Evolutionary conservation across 345 rosid genomes (phyloP).

Genomic region (Euclidium syriacum): DNA sequence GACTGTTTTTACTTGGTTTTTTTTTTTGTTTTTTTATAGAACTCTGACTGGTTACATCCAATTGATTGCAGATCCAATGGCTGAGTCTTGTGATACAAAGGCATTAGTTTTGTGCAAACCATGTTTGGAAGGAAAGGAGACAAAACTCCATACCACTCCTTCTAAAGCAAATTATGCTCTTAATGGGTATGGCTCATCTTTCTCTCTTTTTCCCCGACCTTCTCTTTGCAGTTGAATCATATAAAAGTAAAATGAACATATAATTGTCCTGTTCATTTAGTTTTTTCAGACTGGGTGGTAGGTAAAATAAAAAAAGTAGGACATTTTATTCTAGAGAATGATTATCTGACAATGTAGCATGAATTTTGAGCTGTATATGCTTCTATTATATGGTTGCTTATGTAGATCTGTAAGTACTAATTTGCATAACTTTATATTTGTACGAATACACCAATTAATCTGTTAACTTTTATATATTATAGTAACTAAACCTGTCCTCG

Average conservation of each 20-base stretch:
- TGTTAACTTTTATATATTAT: background rate
- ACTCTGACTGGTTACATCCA: constrained; percentile 1
- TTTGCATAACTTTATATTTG: background rate
- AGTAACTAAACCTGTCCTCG: background rate
- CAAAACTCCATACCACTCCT: constrained; percentile 29
- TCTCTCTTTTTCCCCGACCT: background rate
- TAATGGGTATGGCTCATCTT: constrained; percentile 16
- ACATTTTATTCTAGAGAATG: background rate
- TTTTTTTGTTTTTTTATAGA: background rate
- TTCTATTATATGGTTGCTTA: background rate
- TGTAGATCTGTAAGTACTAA: background rate
- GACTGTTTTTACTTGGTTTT: background rate
- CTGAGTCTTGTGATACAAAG: constrained; percentile 27
- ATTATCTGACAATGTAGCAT: background rate
- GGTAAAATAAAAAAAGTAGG: background rate
- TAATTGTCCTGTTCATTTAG: background rate
- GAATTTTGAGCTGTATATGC: background rate
- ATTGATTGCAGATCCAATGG: constrained; percentile 39
- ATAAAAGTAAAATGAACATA: constrained; percentile 1
- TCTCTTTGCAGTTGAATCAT: background rate
- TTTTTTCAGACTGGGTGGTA: background rate
- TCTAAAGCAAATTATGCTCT: constrained; percentile 23
- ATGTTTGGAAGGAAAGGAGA: constrained; percentile 45
- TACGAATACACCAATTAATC: background rate
- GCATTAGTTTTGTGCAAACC: constrained; percentile 46